Evolutionary conservation across 768 basidiomycete genomes (phyloP).

Genomic region (Glaciozyma martinii): DNA sequence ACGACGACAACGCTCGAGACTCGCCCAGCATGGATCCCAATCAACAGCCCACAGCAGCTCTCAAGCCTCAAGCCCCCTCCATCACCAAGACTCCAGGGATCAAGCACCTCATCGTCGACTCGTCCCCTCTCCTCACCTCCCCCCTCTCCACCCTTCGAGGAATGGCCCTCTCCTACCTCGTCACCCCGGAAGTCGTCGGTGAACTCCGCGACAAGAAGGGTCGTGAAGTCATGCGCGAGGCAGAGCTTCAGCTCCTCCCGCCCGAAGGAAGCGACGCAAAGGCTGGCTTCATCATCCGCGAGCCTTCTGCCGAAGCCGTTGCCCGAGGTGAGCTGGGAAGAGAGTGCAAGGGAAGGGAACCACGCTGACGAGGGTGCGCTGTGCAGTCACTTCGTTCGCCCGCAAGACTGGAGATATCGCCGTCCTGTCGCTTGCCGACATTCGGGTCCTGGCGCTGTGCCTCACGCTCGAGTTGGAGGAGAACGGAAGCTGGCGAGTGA

Average conservation of each 20-base stretch:
- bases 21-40: too few species aligned
- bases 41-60: too few species aligned
- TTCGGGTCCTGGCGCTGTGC: slow-evolving; percentile 82
- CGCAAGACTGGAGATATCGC: slow-evolving; percentile 95
- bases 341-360: background rate
- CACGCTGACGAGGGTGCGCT: background rate
- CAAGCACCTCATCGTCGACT: slow-evolving; percentile 29
- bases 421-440: slow-evolving; percentile 81
- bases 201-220: slow-evolving; percentile 85
- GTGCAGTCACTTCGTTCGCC: slow-evolving; percentile 72
- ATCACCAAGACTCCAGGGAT: background rate
- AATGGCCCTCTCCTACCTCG: slow-evolving; percentile 72
- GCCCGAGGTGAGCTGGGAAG: slow-evolving; percentile 41
- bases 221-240: slow-evolving; percentile 65
- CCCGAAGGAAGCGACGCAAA: slow-evolving; percentile 12
- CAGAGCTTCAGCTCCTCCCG: slow-evolving; percentile 54
- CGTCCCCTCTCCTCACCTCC: slow-evolving; percentile 36
- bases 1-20: too few species aligned
- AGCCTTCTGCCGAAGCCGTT: slow-evolving; percentile 47
- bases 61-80: too few species aligned
- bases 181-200: slow-evolving; percentile 78
- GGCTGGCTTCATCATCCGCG: slow-evolving; percentile 35
- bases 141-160: slow-evolving; percentile 60
- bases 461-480: slow-evolving; percentile 57
- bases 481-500: slow-evolving; percentile 39